Evolutionary conservation across 169 alveolate genomes (phyloP).

Genomic region (Toxoplasma gondii): DNA sequence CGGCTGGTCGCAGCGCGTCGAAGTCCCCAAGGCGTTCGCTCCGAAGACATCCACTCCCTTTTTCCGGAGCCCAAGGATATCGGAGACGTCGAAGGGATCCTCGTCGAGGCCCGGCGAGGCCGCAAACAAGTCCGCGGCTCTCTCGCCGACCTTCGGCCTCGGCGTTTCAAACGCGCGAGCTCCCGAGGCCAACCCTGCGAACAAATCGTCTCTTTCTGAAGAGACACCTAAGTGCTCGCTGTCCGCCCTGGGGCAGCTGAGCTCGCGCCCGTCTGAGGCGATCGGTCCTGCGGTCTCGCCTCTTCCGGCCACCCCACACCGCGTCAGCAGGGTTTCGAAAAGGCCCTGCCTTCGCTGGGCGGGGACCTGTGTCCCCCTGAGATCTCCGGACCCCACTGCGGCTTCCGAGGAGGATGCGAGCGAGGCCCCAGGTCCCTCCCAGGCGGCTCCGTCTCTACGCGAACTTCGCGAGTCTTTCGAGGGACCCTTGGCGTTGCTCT

Average conservation of each 20-base stretch:
- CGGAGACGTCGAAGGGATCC: conserved; percentile 57
- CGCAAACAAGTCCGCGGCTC: conserved; percentile 18
- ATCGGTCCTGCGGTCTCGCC: neutral
- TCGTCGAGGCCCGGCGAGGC: conserved; percentile 23
- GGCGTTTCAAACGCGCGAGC: neutral
- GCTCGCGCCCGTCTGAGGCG: neutral
- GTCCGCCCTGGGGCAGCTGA: too few species aligned
- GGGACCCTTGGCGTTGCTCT: neutral
- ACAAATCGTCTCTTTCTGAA: too few species aligned
- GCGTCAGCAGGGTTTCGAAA: neutral
- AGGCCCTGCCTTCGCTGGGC: neutral
- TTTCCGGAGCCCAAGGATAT: conserved; percentile 23
- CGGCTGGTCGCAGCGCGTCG: neutral
- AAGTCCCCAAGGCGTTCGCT: neutral
- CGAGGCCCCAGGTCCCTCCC: neutral
- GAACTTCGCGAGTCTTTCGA: neutral
- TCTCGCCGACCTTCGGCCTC: neutral
- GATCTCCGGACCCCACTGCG: neutral
- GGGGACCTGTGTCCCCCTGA: neutral
- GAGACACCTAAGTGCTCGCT: too few species aligned
- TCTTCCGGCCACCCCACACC: neutral
- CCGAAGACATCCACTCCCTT: neutral
- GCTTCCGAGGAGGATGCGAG: neutral
- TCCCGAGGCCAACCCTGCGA: neutral
- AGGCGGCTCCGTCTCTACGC: neutral